Evolutionary conservation across 2,329 filamentous ascomycete species (phyloP).

Genomic region (Fusarium chuoi): DNA sequence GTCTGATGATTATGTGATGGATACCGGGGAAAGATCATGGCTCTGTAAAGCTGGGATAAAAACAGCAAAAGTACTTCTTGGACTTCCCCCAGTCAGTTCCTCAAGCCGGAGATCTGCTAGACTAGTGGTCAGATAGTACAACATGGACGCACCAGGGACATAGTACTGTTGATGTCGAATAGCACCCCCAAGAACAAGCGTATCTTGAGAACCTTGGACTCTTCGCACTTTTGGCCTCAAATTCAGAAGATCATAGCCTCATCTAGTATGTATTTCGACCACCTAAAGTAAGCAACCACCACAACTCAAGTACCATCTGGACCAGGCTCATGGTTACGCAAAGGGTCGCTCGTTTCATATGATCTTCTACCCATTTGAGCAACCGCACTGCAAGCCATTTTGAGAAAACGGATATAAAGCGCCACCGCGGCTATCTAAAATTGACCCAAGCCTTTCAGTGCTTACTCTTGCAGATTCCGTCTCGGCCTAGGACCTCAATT

Average conservation of each 20-base stretch:
- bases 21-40: neutral
- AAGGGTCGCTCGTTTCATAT: neutral
- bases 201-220: neutral
- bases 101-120: neutral
- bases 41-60: neutral
- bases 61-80: too few relatives aligned
- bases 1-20: neutral
- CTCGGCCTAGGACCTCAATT: neutral
- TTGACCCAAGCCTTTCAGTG: neutral
- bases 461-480: neutral
- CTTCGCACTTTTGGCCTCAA: neutral
- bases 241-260: neutral
- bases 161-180: neutral
- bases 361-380: neutral
- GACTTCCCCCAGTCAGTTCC: accelerated
- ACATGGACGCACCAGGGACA: neutral
- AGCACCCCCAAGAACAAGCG: too few relatives aligned
- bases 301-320: neutral
- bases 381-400: neutral
- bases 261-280: neutral
- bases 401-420: neutral
- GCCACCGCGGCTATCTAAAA: neutral
- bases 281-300: neutral
- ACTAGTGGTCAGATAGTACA: neutral
- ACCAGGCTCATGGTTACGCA: neutral